phyloP scores from a whole-genome alignment of 2,329 filamentous ascomycete species.

The Ceratocystis ficicola region DNA sequence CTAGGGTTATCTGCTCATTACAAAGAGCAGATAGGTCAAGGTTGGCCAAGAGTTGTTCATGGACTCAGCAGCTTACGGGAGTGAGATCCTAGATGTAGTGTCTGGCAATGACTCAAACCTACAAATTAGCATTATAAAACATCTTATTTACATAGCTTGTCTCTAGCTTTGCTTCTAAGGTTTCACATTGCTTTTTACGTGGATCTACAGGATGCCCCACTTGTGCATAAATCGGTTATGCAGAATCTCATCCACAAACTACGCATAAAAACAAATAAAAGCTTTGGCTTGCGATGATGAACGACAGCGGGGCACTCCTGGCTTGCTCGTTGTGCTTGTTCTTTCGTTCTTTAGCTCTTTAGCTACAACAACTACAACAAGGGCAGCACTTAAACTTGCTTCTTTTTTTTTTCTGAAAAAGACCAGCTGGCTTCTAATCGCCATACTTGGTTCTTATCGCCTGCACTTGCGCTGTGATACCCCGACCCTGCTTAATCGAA shows the following conservation, averaged over 20 bases:
- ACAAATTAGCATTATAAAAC: too few species aligned
- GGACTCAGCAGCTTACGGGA: too few species aligned
- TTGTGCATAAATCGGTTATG: background rate
- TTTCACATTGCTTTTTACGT: too few species aligned
- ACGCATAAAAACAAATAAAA: background rate
- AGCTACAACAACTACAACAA: background rate
- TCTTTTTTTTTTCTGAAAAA: background rate
- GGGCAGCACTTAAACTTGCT: background rate
- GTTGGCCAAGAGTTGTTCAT: too few species aligned
- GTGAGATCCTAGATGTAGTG: too few species aligned
- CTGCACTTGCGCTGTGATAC: background rate
- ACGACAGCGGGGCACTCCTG: background rate
- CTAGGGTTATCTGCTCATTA: too few species aligned
- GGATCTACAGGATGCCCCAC: background rate
- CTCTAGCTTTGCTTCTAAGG: too few species aligned
- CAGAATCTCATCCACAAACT: background rate
- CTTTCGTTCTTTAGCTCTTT: too few species aligned
- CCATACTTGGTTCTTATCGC: background rate
- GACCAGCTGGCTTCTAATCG: background rate
- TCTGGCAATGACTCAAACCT: too few species aligned
- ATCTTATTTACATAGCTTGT: too few species aligned
- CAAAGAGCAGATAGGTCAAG: too few species aligned
- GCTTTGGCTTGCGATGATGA: background rate
- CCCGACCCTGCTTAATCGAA: background rate
- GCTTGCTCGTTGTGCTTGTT: background rate